Conservation (phyloP, 169 alveolate species). For the Hepatocystis sp. region DNA sequence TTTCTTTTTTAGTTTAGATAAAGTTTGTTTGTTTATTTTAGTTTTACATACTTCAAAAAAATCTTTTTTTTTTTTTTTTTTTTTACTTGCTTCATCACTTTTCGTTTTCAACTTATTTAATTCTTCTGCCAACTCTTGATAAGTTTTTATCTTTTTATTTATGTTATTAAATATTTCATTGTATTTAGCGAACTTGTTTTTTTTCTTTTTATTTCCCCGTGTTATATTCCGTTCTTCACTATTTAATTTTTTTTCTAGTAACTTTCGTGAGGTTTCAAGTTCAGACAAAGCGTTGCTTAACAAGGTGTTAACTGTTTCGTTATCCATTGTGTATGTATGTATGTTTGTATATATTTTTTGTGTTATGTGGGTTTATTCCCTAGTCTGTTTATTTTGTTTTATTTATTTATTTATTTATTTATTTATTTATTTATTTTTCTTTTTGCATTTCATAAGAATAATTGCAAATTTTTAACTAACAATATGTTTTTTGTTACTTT, state of each 20-base stretch:
- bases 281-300: conserved; percentile 12
- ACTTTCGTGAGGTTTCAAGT: conserved; percentile 30
- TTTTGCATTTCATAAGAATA: neutral
- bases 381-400: neutral
- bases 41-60: conserved; percentile 30
- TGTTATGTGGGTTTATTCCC: neutral
- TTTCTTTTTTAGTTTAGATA: conserved; percentile 28
- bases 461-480: too few relatives aligned
- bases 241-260: conserved; percentile 3
- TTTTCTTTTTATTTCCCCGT: conserved; percentile 8
- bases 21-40: neutral
- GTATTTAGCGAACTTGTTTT: conserved; percentile 10
- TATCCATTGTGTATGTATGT: conserved; percentile 23
- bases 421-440: neutral
- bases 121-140: conserved; percentile 1
- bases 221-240: neutral
- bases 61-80: neutral
- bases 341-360: too few relatives aligned
- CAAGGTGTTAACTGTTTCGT: neutral
- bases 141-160: conserved; percentile 8
- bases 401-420: neutral
- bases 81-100: neutral
- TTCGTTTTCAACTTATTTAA: neutral
- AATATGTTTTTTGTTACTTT: too few relatives aligned
- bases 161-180: neutral